A percentile compares a stretch with the other conserved stretches of the same genome.
phyloP scores from a whole-genome alignment of 2,329 filamentous ascomycete genomes.

The Diaporthe citrichinensis region DNA sequence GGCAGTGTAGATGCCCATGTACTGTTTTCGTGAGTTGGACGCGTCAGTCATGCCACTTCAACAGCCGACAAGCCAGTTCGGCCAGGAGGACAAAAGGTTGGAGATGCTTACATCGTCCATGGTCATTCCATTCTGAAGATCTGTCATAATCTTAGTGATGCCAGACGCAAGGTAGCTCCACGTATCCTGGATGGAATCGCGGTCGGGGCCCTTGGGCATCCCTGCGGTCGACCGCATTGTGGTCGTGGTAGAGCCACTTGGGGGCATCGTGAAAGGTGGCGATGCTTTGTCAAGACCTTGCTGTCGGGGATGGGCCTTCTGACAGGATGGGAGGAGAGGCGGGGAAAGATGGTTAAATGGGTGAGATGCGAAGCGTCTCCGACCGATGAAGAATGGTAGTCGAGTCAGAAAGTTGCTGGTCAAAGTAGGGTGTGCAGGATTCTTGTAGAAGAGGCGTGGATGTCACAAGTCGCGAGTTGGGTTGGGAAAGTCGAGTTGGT shows the following conservation, averaged over 20 bases:
- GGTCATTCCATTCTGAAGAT: slow-evolving; percentile 92
- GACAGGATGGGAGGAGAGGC: slow-evolving; percentile 33
- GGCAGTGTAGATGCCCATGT: slow-evolving; percentile 97
- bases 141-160: slow-evolving; percentile 93
- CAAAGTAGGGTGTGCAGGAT: not conserved
- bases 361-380: slow-evolving; percentile 18
- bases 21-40: slow-evolving; percentile 61
- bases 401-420: not conserved
- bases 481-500: slow-evolving; percentile 20
- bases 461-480: slow-evolving; percentile 2
- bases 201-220: slow-evolving; percentile 72
- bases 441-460: not conserved
- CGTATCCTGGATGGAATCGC: slow-evolving; percentile 67
- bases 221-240: slow-evolving; percentile 50
- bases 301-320: slow-evolving; percentile 32
- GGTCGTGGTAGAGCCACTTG: slow-evolving; percentile 41
- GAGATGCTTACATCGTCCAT: slow-evolving; percentile 80
- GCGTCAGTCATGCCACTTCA: slow-evolving; percentile 39
- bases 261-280: slow-evolving; percentile 47
- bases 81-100: not conserved
- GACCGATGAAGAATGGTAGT: not conserved
- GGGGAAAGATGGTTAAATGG: slow-evolving; percentile 33
- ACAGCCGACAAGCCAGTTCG: slow-evolving; percentile 36
- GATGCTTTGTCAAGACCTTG: slow-evolving; percentile 25
- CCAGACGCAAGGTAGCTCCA: slow-evolving; percentile 92